Evolutionary conservation across 1,139 yeast species (phyloP), one percentile per base, ranked within the genome.

Genomic region (Taphrina populina): DNA sequence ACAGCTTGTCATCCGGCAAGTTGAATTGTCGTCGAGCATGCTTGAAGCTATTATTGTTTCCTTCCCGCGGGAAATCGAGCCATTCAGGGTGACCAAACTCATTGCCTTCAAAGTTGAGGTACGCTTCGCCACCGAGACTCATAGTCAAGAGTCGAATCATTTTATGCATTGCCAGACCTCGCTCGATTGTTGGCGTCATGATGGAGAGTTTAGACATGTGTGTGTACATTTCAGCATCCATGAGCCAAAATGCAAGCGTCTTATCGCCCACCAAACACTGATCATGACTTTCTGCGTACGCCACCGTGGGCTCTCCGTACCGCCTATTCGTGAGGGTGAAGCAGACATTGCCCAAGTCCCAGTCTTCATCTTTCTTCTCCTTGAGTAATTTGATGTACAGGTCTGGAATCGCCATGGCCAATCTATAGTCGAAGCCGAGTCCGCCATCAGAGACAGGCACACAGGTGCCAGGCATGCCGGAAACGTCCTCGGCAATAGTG

Each of bases 1-100:
- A 75, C 61, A 87, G 71, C 27, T 83, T 78, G 68, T 92, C 96
- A 59, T 84, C 83, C 35, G 84, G 80, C 64, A 92, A 76, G 65
- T 86, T 86, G 76, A 92, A 92, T 70, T 92, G 97, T 65, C 98
- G 80, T 67, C 97, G 80, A 5, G 97, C 96, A 67, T 92, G 92
- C 70, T 86, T 94, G 71, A 86, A 92, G 19, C 95, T 83, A 69
- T 88, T 90, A 34, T 77, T 77, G 69, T 92, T 92, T 44, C 96
- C 96, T 37, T 63, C 84, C 64, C 96, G 80, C 10, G 98, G 98
- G 76, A 92, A 92, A 70, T 92, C 98, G 49, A 92, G 77, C 98
- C 98, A 92, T 69, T 92, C 98, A 2, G 98, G 98, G 66, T 92
- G 98, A 13, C 98, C 98, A 73, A 92, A 92, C 71, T 92, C 98